Percentiles rank a stretch among this genome's conserved stretches.
Conservation (phyloP, 352 stramenopile species). For the Phytophthora vignae region DNA sequence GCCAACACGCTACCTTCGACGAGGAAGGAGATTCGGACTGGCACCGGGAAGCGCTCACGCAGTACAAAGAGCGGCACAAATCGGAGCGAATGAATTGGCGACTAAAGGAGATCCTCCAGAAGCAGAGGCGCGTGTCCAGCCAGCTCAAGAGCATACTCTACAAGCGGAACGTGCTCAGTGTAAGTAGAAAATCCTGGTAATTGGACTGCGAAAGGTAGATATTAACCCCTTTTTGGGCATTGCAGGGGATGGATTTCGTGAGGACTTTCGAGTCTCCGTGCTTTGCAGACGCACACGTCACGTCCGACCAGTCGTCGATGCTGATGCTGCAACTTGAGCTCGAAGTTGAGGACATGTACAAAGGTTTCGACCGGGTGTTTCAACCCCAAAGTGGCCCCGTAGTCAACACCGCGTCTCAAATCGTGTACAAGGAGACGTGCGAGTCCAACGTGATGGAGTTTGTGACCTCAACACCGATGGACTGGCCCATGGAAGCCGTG, state of each 20-base stretch:
- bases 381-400: not conserved
- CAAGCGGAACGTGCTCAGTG: constrained; percentile 17
- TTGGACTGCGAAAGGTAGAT: not conserved
- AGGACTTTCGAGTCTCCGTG: constrained; percentile 9
- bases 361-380: constrained; percentile 16
- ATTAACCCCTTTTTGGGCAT: not conserved
- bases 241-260: constrained; percentile 24
- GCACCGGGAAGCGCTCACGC: constrained; percentile 8
- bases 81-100: constrained; percentile 13
- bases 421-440: constrained; percentile 21
- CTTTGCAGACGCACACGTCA: not conserved
- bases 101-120: constrained; percentile 10
- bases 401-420: not conserved
- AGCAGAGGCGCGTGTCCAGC: constrained; percentile 1
- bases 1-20: not conserved
- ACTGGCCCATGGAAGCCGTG: constrained; percentile 17
- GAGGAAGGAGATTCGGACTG: not conserved
- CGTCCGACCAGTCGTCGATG: not conserved
- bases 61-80: constrained; percentile 13
- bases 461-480: constrained; percentile 17
- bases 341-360: constrained; percentile 18
- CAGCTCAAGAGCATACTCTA: constrained; percentile 5
- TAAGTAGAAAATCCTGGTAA: constrained; percentile 8
- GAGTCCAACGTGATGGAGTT: constrained; percentile 25
- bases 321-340: constrained; percentile 31